Percentiles rank a stretch among this genome's conserved stretches.
These are phyloP conservation scores for Nicotiana tabacum DNA, from an alignment of 257 asterid species.

Conservation along the genomic window DNA sequence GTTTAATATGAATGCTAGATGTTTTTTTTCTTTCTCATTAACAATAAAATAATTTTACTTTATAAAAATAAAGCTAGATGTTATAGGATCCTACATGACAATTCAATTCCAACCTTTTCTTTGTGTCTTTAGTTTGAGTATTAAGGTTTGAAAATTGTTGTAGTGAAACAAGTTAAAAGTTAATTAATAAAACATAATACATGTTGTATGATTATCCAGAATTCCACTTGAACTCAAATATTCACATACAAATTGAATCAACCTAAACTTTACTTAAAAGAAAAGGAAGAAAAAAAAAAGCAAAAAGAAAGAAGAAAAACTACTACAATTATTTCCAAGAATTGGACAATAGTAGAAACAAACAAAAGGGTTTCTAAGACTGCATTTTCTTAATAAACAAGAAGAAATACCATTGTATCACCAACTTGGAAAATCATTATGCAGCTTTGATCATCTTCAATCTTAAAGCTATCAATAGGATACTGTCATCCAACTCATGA, in stretches of 20 bases:
- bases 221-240: neutral
- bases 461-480: neutral
- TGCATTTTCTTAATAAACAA: too few relatives aligned
- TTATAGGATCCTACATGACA: neutral
- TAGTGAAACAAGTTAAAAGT: neutral
- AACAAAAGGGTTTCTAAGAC: too few relatives aligned
- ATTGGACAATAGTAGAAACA: neutral
- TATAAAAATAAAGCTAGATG: neutral
- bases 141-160: neutral
- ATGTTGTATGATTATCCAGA: neutral
- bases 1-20: neutral
- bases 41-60: neutral
- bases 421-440: neutral
- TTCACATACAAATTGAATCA: neutral
- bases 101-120: neutral
- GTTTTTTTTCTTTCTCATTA: neutral
- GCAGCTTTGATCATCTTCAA: neutral
- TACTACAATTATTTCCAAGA: neutral
- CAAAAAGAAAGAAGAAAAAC: neutral
- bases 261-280: neutral
- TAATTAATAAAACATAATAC: neutral
- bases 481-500: slow-evolving; percentile 7
- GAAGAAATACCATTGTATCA: too few relatives aligned
- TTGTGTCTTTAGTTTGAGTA: neutral
- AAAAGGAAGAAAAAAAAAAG: neutral